Base-by-base conservation (phyloP, 768 basidiomycete species). In the Termitomyces sp. region DNA sequence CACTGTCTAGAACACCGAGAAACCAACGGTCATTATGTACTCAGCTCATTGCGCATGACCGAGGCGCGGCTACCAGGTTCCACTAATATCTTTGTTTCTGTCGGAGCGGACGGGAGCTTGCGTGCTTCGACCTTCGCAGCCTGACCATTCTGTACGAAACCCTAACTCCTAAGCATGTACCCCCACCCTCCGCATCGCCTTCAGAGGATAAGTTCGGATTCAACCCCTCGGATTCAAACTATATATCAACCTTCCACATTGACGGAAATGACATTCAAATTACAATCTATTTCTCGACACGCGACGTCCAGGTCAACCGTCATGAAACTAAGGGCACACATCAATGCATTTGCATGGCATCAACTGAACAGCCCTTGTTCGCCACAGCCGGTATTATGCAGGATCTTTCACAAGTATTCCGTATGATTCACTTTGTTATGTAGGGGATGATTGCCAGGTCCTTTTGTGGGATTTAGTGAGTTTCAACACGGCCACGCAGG, bases 1-100 rank as follows among this genome's bases (percentile, higher is more conserved):
- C 68, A 98, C 97, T 1, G 90, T 98, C 22, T 99, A 97, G 97
- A 97, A 99, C 70, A 91, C 98, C 66, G 90, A 96, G 64, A 92
- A 92, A 3, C 83, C 86, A 23, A 87, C 89, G 7, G 96, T 97
- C 23, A 84, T 98, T n/a, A n/a, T n/a, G n/a, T 66, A 99, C 97
- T 3, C 97, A 98, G 70, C 84, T 99, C 56, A 96, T 97, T 64
- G 94, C 96, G 0, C 96, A 97, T 71, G 94, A 98, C 76, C 85
- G 91, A 44, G 39, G 94, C 94, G n/a, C 98, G 97, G 96, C 81
- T 98, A 12, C 97, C 97, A 5, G 84, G 86, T 23, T 95, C 93
- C 10, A 93, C 92, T 12, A 94, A 98, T 67, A 93, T 98, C 60
- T 99, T 99, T 68, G 94, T 98, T 35, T 97, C 94, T 5, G 97